Conservation (phyloP, 208 protist species). For the Tetramitus jugosus region DNA sequence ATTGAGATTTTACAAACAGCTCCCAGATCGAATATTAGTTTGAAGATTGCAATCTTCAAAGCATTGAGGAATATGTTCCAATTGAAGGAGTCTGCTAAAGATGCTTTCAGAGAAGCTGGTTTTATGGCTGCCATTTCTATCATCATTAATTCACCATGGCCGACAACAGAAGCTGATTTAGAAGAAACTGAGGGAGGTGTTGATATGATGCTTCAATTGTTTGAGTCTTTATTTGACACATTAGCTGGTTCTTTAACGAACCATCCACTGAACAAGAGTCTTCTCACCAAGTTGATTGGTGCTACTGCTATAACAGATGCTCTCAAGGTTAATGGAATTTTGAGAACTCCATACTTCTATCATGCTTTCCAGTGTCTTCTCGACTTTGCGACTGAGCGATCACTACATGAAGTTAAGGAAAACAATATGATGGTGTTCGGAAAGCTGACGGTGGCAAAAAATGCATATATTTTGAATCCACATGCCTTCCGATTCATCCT, state of each 20-base stretch:
- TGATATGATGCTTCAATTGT: neutral
- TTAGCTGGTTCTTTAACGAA: neutral
- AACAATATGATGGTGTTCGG: neutral
- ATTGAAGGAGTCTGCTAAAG: neutral
- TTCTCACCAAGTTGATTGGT: neutral
- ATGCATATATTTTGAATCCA: neutral
- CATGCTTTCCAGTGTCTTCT: constrained; percentile 11
- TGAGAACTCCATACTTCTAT: neutral
- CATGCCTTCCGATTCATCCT: neutral
- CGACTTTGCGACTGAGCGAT: constrained; percentile 15
- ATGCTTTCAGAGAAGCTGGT: constrained; percentile 17
- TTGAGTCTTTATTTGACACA: neutral
- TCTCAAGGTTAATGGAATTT: constrained; percentile 3
- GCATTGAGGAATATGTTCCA: constrained; percentile 15
- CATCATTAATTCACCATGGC: constrained; percentile 11
- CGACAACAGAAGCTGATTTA: neutral
- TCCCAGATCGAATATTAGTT: neutral
- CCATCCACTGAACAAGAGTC: neutral
- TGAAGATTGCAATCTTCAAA: constrained; percentile 19
- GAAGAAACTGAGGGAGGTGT: neutral
- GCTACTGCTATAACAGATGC: constrained; percentile 7
- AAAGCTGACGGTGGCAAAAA: neutral
- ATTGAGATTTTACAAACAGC: constrained; percentile 23
- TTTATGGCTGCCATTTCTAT: neutral
- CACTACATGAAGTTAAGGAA: neutral